phyloP scores from a whole-genome alignment of 129 eudicot species.

The Arctium minus region DNA sequence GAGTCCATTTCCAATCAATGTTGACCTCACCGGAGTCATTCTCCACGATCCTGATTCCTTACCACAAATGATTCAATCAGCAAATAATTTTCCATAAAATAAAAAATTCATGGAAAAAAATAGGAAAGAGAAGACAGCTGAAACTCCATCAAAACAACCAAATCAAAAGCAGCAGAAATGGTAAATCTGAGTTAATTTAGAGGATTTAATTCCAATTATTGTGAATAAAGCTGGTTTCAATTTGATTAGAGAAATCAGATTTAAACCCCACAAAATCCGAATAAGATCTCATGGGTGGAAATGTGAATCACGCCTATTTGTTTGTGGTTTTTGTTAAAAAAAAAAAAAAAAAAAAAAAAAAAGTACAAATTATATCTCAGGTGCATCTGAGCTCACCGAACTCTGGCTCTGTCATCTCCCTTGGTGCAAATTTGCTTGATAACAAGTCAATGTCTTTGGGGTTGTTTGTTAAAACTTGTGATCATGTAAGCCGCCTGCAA shows the following conservation, averaged over 20 bases:
- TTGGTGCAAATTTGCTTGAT: neutral
- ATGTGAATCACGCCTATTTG: constrained; percentile 12
- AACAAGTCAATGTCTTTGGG: too few relatives aligned
- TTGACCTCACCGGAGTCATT: neutral
- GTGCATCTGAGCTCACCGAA: neutral
- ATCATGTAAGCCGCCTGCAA: neutral
- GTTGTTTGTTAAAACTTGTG: neutral
- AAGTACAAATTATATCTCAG: neutral
- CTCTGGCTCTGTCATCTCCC: neutral
- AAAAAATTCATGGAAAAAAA: neutral
- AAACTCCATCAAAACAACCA: constrained; percentile 6
- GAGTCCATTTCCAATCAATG: neutral
- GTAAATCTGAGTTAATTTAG: neutral
- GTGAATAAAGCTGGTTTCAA: neutral
- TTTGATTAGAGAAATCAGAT: constrained; percentile 5
- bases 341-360: neutral
- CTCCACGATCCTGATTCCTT: constrained; percentile 17
- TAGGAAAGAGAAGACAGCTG: neutral
- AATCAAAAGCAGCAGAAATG: constrained; percentile 2
- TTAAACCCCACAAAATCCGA: constrained; percentile 21
- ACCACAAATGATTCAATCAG: constrained; percentile 6
- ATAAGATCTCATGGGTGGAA: constrained; percentile 3
- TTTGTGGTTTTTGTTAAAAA: constrained; percentile 2
- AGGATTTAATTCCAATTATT: neutral
- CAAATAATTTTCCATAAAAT: constrained; percentile 18